These are phyloP conservation scores for Aspergillus amoenus DNA, from an alignment of 2,329 filamentous ascomycete species.

Conservation along the genomic window DNA sequence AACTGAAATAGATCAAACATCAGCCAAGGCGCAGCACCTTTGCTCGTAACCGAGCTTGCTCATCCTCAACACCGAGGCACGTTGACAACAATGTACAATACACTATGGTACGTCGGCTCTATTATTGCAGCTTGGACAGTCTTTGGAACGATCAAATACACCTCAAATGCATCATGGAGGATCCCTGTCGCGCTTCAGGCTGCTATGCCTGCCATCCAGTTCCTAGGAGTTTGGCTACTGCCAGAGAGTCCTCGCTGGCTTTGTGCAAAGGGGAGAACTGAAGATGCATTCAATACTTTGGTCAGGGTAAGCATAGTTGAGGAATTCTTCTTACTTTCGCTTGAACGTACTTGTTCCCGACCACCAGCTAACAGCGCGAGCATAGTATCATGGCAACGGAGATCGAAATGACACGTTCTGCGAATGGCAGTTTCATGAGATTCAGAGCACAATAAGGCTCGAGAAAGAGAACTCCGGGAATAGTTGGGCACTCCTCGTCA, in stretches of 20 bases:
- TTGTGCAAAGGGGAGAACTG: conserved; percentile 28
- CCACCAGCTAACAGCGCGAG: not conserved
- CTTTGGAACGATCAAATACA: conserved; percentile 41
- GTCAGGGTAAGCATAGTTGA: conserved; percentile 21
- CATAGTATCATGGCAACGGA: conserved; percentile 40
- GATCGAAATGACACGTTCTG: conserved; percentile 33
- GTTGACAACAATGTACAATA: conserved; percentile 14
- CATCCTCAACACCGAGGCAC: conserved; percentile 30
- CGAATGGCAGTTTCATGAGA: conserved; percentile 33
- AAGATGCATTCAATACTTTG: conserved; percentile 28
- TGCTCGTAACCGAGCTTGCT: conserved; percentile 29
- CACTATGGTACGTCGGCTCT: conserved; percentile 47
- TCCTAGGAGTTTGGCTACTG: conserved; percentile 60
- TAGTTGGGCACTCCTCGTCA: conserved; percentile 40
- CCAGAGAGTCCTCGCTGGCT: conserved; percentile 63
- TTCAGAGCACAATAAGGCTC: conserved; percentile 44
- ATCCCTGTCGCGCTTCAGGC: conserved; percentile 59
- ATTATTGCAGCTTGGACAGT: conserved; percentile 28
- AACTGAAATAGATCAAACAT: not conserved
- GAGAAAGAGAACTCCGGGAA: conserved; percentile 49
- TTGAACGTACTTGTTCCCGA: not conserved
- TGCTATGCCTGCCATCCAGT: conserved; percentile 55
- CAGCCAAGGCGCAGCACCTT: conserved; percentile 23
- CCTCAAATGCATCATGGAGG: conserved; percentile 45
- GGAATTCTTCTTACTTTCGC: not conserved